A percentile compares a stretch with the other conserved stretches of the same genome.
Evolutionary conservation across 495 filamentous ascomycete genomes (phyloP).

Genomic region (Penicillium canescens): DNA sequence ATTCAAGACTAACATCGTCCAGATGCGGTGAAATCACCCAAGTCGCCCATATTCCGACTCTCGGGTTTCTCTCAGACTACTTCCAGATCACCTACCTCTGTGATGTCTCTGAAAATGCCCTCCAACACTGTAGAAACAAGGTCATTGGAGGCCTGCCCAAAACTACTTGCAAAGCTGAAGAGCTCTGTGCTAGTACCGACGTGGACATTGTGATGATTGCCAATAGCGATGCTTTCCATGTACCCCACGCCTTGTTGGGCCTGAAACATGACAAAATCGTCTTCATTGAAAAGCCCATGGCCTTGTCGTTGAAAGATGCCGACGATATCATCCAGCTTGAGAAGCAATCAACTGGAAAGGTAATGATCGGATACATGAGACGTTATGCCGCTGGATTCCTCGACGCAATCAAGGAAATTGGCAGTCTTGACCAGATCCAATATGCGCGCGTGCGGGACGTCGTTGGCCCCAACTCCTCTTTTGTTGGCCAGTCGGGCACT

Average conservation of each 20-base stretch:
- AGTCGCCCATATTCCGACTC: slow-evolving; percentile 42
- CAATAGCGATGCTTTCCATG: slow-evolving; percentile 42
- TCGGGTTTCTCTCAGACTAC: slow-evolving; percentile 30
- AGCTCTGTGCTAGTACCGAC: slow-evolving; percentile 29
- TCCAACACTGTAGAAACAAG: slow-evolving; percentile 22
- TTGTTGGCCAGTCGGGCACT: slow-evolving; percentile 45
- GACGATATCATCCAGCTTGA: slow-evolving; percentile 35
- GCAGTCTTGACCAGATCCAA: slow-evolving; percentile 26
- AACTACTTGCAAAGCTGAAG: slow-evolving; percentile 23
- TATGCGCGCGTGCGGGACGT: slow-evolving; percentile 49
- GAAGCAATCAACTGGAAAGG: slow-evolving; percentile 21
- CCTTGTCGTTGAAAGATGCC: slow-evolving; percentile 26
- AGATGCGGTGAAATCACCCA: slow-evolving; percentile 37
- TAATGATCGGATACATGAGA: slow-evolving; percentile 51
- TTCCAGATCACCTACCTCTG: slow-evolving; percentile 35
- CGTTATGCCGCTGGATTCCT: slow-evolving; percentile 43
- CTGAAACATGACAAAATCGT: slow-evolving; percentile 38
- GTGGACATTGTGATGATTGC: slow-evolving; percentile 44
- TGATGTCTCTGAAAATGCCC: slow-evolving; percentile 33
- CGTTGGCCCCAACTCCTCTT: slow-evolving; percentile 41
- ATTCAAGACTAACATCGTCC: background rate
- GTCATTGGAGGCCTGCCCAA: slow-evolving; percentile 13
- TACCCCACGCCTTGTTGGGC: slow-evolving; percentile 30
- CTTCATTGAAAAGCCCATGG: slow-evolving; percentile 49
- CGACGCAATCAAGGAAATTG: slow-evolving; percentile 37